Conservation (phyloP, 2,329 filamentous ascomycete species). For the Waltergamsia citrina region DNA sequence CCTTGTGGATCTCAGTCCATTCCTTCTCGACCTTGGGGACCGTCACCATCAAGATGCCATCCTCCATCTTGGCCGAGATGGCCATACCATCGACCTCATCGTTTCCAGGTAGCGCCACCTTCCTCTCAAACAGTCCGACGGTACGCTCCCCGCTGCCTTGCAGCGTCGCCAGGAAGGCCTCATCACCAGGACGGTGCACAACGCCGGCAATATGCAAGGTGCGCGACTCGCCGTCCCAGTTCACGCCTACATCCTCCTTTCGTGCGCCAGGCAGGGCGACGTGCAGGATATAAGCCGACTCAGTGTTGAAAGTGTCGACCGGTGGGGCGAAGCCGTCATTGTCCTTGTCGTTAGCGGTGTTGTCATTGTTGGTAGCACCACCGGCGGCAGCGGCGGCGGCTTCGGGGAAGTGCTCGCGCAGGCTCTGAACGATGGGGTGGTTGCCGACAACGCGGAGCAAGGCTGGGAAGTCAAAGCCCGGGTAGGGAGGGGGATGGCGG, state of each 20-base stretch:
- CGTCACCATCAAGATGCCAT: constrained; percentile 68
- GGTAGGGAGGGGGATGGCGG: constrained; percentile 8
- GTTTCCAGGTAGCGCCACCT: constrained; percentile 50
- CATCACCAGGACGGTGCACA: constrained; percentile 62
- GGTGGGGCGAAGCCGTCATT: constrained; percentile 48
- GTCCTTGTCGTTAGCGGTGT: constrained; percentile 9
- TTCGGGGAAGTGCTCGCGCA: constrained; percentile 22
- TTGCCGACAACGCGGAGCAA: constrained; percentile 27
- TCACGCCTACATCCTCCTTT: constrained; percentile 69
- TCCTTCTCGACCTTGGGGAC: constrained; percentile 61
- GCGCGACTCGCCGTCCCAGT: constrained; percentile 62
- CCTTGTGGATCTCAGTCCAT: constrained; percentile 47
- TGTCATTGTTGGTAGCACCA: constrained; percentile 6
- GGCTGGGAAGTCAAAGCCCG: constrained; percentile 24
- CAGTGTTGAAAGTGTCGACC: constrained; percentile 67
- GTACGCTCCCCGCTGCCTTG: constrained; percentile 54
- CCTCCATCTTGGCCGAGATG: constrained; percentile 69
- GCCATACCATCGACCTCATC: constrained; percentile 55
- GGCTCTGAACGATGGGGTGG: constrained; percentile 31
- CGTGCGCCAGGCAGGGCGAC: constrained; percentile 69
- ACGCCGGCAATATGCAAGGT: constrained; percentile 62
- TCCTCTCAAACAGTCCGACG: constrained; percentile 66
- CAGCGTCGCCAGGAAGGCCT: constrained; percentile 56
- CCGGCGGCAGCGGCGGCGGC: constrained; percentile 12
- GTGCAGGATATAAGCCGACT: constrained; percentile 58